Percentiles rank a stretch among this genome's conserved stretches.
Evolutionary conservation across 257 asterid genomes (phyloP).

Genomic region (Solanum virginianum): DNA sequence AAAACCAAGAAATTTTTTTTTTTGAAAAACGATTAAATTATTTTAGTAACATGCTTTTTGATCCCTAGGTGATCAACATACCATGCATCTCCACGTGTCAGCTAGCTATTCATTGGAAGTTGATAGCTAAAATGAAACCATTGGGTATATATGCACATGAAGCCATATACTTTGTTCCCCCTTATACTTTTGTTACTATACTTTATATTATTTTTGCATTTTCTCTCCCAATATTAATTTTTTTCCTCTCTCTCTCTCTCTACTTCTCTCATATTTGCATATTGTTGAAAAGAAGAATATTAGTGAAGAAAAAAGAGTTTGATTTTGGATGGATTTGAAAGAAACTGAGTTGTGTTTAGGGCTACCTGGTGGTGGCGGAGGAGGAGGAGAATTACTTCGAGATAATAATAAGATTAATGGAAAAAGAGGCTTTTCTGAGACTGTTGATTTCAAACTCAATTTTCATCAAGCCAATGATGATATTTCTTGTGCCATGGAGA

Average conservation of each 20-base stretch:
- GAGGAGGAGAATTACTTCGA: background rate
- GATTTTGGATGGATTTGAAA: slow-evolving; percentile 17
- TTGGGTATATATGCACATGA: slow-evolving; percentile 38
- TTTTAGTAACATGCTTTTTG: slow-evolving; percentile 63
- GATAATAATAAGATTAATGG: slow-evolving; percentile 17
- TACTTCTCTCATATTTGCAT: background rate
- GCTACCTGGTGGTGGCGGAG: slow-evolving; percentile 33
- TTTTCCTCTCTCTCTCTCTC: background rate
- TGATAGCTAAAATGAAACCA: slow-evolving; percentile 17
- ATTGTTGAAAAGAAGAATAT: background rate
- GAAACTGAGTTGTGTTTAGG: slow-evolving; percentile 48
- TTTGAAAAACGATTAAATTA: slow-evolving; percentile 14
- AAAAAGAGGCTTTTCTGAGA: slow-evolving; percentile 40
- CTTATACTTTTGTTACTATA: slow-evolving; percentile 13
- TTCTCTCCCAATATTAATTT: background rate
- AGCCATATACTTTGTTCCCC: slow-evolving; percentile 31
- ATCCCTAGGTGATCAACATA: slow-evolving; percentile 45
- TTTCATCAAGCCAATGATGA: slow-evolving; percentile 23
- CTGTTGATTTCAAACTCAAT: slow-evolving; percentile 41
- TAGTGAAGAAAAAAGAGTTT: background rate
- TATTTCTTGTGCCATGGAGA: slow-evolving; percentile 11
- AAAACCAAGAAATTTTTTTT: background rate
- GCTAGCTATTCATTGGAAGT: background rate
- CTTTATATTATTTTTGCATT: background rate
- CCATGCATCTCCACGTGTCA: slow-evolving; percentile 52